Evolutionary conservation across 2,329 filamentous ascomycete genomes (phyloP), one percentile per base, ranked within the genome.

Genomic region (Penicillium sumatraense): DNA sequence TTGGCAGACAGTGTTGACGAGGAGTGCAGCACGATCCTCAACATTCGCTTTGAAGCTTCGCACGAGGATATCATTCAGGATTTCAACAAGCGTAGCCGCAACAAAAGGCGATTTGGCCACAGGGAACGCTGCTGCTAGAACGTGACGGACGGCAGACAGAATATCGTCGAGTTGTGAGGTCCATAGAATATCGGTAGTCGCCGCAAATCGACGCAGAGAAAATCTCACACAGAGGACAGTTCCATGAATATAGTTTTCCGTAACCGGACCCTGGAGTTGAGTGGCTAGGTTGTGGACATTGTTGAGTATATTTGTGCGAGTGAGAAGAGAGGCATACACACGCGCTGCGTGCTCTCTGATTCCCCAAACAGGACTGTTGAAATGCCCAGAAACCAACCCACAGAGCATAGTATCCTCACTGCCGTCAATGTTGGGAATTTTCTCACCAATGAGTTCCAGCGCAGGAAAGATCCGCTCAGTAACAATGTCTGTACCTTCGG

Each of bases 331-430:
- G 3, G 74, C 73, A 61, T 75, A 77, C 11, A 76, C 73, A 42
- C 75, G 70, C 16, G 78, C 77, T 16, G 78, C 75, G 49, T 79
- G 77, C 49, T 80, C 78, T 53, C 78, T 69, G 26, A 80, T 74
- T 11, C 75, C 72, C 78, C 77, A 80, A 14, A 78, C 73, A 1
- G 72, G 69, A 54, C 75, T 77, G 26, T 70, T 71, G n/a, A 79
- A 61, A 33, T 79, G 75, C 35, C 65, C 64, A 3, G 66, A 53
- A 14, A 78, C 71, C 10, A 75, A 58, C 4, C 49, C 58, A 16
- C 67, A 69, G 8, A 78, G 57, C 47, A 68, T 61, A 6, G 56
- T 54, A 42, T 76, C 71, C 21, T 72, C 68, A 3, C 65, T 62
- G n/a, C 68, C 69, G 20, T 59, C 57, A n/a, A 65, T 46, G 18